Conservation (phyloP, 2,329 filamentous ascomycete genomes). For the Pseudogymnoascus sp. region DNA sequence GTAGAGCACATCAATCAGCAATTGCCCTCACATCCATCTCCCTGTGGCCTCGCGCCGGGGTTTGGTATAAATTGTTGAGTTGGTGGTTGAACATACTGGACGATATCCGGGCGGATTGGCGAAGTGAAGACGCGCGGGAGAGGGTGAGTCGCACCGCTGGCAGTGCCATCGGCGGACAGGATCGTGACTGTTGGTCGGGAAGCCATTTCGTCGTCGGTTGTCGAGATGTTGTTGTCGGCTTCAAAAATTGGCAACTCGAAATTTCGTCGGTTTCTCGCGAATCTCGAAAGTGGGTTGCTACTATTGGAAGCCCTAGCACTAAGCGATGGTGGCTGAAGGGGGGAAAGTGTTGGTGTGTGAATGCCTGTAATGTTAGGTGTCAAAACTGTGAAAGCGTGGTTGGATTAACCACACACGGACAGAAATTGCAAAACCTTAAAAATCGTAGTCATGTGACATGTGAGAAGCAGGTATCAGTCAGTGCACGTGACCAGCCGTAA, state of each 20-base stretch:
- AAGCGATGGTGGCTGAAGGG: not conserved
- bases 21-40: not conserved
- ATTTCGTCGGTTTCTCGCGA: conserved; percentile 7
- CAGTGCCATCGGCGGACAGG: conserved; percentile 89
- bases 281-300: conserved; percentile 9
- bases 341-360: not conserved
- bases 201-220: conserved; percentile 53
- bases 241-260: conserved; percentile 7
- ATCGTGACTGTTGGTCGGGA: conserved; percentile 96
- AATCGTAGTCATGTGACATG: not conserved
- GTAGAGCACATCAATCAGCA: conserved; percentile 17
- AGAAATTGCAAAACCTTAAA: not conserved
- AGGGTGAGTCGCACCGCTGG: conserved; percentile 80
- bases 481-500: not conserved
- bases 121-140: conserved; percentile 95
- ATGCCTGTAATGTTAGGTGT: not conserved
- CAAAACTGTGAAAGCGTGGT: not conserved
- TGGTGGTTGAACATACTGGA: conserved; percentile 59
- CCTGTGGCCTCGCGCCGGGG: not conserved
- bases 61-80: not conserved
- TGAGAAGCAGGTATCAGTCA: too few species aligned
- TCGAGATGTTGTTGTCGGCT: conserved; percentile 18
- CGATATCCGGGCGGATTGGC: conserved; percentile 97
- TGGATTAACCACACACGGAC: not conserved
- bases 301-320: conserved; percentile 7